Evolutionary conservation across 306 rosid species (phyloP), one percentile per base, ranked within the genome.

Genomic region (Dicorynia guianensis): DNA sequence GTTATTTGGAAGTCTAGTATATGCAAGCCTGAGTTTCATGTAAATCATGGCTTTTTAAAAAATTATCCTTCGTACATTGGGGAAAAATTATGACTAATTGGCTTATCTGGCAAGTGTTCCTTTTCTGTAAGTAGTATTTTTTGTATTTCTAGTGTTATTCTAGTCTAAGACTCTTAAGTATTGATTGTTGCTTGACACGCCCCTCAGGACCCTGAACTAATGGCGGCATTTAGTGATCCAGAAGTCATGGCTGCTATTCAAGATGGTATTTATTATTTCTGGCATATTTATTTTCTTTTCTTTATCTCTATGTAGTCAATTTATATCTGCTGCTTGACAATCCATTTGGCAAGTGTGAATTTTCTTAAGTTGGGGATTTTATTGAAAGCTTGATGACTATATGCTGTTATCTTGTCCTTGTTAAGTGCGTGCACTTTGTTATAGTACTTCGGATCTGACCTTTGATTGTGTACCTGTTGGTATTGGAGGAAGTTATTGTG

Each of bases 181-280:
- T 65, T 59, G 6, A 46, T 76, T 64, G 63, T 61, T 60, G 33
- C 54, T 64, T 60, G 59, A 30, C n/a, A 42, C 12, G 20, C 67
- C 3, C 61, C 60, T 52, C 77, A 90, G 98, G 98, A 93, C 68
- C 98, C 98, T 36, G 98, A 93, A 42, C 60, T 93, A 77, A 90
- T 90, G 98, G 2, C 90, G 1, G 96, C 98, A 64, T 90, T 93
- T 79, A 82, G 89, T 58, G 98, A 93, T 87, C 96, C 98, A 0
- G 98, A 93, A 83, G 82, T 93, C 53, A 93, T 90, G 96, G 91
- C 96, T 83, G 98, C 98, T 81, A 89, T 93, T 52, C 96, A 93
- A 83, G 98, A 93, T 78, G 98, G 98, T 90, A 84, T 57, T 67
- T 80, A 53, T 69, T 53, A 50, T 55, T 75, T 56, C 61, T 63